Base-by-base conservation (phyloP, 2,329 filamentous ascomycete species). In the Cephalotrichum gorgonifer region DNA sequence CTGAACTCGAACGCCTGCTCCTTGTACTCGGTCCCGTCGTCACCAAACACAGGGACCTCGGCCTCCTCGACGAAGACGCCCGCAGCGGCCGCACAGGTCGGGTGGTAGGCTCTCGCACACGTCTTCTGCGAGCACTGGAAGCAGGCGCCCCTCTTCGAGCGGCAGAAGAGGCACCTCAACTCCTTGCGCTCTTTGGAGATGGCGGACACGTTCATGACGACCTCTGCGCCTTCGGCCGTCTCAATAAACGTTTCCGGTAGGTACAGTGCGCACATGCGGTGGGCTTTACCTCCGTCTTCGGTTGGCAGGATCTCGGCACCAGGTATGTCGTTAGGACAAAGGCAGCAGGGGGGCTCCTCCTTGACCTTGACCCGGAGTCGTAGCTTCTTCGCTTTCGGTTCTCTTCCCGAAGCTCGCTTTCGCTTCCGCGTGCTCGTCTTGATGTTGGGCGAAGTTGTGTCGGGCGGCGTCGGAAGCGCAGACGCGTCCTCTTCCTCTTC, bases 41-140 rank as follows among this genome's bases (percentile, higher is more conserved):
- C 88, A 47, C 85, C 87, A 62, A 90, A 91, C 2, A 94, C 86
- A 0, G 88, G 86, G 27, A 95, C 83, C 31, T 88, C 81, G 27
- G 87, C 87, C 57, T 88, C 81, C 62, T 98, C 91, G 44, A 96
- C 83, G 61, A 95, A 86, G 2, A 96, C 89, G 50, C 93, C 93
- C 31, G 90, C 91, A 22, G 91, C 83, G 7, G 89, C 85, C 3
- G 93, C 93, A 62, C 93, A 98, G 2, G 90, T 97, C 15, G 91
- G 87, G 63, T 98, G 93, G 66, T 96, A 98, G 8, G 91, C 85
- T 54, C 93, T 77, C 4, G 88, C 85, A 59, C 93, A 98, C 64
- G 95, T 97, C 71, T 90, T 91, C 57, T 88, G 85, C 1, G 88
- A 94, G 66, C 93, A 98, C 64, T 97, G 91, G 69, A 98, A 94